Percentiles rank a stretch among this genome's conserved stretches.
phyloP scores from a whole-genome alignment of 164 flowering plant genomes.

The Paratinospora sagittata region DNA sequence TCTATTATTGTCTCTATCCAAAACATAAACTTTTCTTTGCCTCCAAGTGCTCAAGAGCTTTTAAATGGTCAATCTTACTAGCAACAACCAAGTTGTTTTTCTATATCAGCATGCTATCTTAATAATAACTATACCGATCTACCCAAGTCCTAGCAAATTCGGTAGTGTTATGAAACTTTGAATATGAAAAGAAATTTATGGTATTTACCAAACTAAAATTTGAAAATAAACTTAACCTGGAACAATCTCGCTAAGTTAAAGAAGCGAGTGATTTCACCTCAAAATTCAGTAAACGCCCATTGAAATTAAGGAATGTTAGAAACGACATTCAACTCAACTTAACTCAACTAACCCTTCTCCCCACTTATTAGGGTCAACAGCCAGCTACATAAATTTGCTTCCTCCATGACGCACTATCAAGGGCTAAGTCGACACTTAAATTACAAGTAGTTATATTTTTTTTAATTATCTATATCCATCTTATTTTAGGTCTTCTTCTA shows the following conservation, averaged over 20 bases:
- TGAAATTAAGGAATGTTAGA: neutral
- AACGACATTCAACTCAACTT: neutral
- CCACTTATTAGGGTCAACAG: no score
- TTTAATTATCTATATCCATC: no score
- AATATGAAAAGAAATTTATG: no score
- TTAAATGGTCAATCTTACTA: neutral
- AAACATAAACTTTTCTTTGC: neutral
- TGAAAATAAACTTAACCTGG: neutral
- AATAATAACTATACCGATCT: neutral
- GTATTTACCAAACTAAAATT: neutral
- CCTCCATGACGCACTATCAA: no score
- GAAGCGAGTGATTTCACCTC: neutral
- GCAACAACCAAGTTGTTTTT: neutral
- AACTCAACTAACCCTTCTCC: no score
- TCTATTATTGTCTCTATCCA: neutral
- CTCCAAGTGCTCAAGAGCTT: neutral
- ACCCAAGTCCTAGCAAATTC: neutral
- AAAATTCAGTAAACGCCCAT: neutral
- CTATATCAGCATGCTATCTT: neutral
- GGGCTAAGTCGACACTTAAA: no score
- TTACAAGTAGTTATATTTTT: no score
- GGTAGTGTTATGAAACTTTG: neutral
- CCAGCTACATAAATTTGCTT: no score
- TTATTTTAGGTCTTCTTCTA: no score
- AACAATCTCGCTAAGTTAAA: neutral